phyloP scores from a whole-genome alignment of 805 yeast species.

The Saccharomycopsis lassenensis region DNA sequence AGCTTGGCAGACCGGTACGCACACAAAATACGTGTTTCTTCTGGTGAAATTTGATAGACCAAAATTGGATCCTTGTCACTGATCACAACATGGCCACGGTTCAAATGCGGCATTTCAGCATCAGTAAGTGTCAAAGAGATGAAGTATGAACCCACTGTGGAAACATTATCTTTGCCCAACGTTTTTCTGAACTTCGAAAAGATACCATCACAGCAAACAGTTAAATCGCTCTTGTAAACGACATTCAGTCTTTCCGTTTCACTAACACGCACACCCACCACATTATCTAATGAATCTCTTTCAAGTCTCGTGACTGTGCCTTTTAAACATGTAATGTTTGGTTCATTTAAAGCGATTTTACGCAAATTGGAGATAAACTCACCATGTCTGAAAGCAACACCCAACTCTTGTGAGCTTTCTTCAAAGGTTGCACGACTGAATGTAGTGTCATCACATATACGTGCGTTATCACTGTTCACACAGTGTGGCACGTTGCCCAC shows the following conservation, averaged over 20 bases:
- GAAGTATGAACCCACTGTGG: slow-evolving; percentile 71
- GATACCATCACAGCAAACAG: slow-evolving; percentile 86
- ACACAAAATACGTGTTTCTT: slow-evolving; percentile 81
- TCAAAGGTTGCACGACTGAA: slow-evolving; percentile 45
- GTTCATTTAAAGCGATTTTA: slow-evolving; percentile 51
- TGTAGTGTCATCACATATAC: slow-evolving; percentile 38
- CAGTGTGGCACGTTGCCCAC: slow-evolving; percentile 33
- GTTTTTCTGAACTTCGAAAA: slow-evolving; percentile 84
- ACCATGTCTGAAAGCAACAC: slow-evolving; percentile 92
- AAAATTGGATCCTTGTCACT: slow-evolving; percentile 83
- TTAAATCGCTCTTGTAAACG: slow-evolving; percentile 47
- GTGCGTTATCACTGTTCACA: slow-evolving; percentile 49
- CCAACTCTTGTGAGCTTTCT: slow-evolving; percentile 43
- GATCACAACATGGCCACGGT: slow-evolving; percentile 83
- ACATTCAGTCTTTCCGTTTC: slow-evolving; percentile 31
- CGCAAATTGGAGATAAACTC: slow-evolving; percentile 72
- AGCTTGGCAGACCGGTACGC: slow-evolving; percentile 67
- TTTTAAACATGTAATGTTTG: slow-evolving; percentile 67
- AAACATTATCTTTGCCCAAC: slow-evolving; percentile 47
- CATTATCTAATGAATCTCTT: slow-evolving; percentile 37
- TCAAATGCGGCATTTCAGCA: slow-evolving; percentile 62
- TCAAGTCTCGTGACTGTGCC: slow-evolving; percentile 71
- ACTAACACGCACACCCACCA: slow-evolving; percentile 67
- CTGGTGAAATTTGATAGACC: slow-evolving; percentile 75
- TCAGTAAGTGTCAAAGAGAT: slow-evolving; percentile 70